phyloP scores from a whole-genome alignment of 768 basidiomycete genomes.

The Amanita subjunquillea region DNA sequence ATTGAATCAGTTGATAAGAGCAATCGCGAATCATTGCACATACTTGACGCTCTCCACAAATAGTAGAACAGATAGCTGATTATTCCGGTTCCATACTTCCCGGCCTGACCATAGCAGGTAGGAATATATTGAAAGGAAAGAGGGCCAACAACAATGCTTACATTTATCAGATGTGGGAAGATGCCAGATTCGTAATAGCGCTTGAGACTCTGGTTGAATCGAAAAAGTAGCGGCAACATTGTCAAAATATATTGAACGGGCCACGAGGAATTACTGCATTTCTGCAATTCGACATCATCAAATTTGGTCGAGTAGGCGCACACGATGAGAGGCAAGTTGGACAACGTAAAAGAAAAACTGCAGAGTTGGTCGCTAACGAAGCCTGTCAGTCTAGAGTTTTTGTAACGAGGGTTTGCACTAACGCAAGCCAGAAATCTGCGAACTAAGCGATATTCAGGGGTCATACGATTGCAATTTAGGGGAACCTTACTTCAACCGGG shows the following conservation, averaged over 20 bases:
- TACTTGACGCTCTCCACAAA: slow-evolving; percentile 66
- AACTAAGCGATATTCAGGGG: slow-evolving; percentile 34
- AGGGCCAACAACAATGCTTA: slow-evolving; percentile 16
- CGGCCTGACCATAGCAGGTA: slow-evolving; percentile 41
- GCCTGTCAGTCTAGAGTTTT: background rate
- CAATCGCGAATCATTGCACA: slow-evolving; percentile 9
- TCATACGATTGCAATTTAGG: background rate
- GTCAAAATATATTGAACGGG: slow-evolving; percentile 47
- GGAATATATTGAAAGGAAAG: background rate
- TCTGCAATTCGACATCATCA: slow-evolving; percentile 30
- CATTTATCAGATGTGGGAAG: slow-evolving; percentile 80
- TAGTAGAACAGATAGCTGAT: slow-evolving; percentile 59
- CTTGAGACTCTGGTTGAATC: slow-evolving; percentile 77
- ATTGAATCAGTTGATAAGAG: background rate
- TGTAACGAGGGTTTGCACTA: slow-evolving; percentile 10
- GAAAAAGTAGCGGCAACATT: slow-evolving; percentile 60
- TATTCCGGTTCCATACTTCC: slow-evolving; percentile 72
- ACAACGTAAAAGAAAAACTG: slow-evolving; percentile 66
- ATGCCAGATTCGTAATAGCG: slow-evolving; percentile 77
- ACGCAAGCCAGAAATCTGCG: slow-evolving; percentile 88
- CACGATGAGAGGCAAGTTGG: slow-evolving; percentile 61
- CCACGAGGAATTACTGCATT: slow-evolving; percentile 49
- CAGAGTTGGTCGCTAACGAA: slow-evolving; percentile 68
- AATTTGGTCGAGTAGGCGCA: slow-evolving; percentile 63
- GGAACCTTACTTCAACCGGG: slow-evolving; percentile 56